Evolutionary conservation across 2,329 filamentous ascomycete species (phyloP).

Genomic region (Shiraia sp.): DNA sequence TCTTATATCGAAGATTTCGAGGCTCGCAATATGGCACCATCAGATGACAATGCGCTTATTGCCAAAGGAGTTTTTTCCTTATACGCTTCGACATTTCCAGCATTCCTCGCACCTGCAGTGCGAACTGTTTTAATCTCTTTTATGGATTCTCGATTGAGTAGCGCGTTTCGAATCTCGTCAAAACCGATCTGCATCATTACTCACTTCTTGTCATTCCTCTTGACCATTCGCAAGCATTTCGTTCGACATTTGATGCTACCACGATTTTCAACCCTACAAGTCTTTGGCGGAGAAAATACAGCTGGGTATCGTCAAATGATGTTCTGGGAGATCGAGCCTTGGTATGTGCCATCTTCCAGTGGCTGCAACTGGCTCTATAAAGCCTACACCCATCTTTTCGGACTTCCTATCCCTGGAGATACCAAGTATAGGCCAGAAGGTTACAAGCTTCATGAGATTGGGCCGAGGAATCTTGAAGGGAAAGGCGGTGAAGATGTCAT

Average conservation of each 20-base stretch:
- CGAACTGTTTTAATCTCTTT: constrained; percentile 6
- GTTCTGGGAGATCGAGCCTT: constrained; percentile 9
- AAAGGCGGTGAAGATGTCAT: constrained; percentile 9
- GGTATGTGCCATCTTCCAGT: constrained; percentile 7
- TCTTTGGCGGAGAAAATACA: constrained; percentile 7
- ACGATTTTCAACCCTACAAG: constrained; percentile 7
- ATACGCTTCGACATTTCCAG: constrained; percentile 9
- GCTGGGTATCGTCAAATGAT: constrained; percentile 4
- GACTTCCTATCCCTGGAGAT: constrained; percentile 5
- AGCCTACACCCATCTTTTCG: constrained; percentile 4
- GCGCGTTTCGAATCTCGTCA: constrained; percentile 4
- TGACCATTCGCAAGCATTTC: constrained; percentile 3
- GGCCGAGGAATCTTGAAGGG: constrained; percentile 8
- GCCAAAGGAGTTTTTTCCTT: constrained; percentile 9
- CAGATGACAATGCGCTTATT: constrained; percentile 9
- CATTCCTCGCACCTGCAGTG: constrained; percentile 8
- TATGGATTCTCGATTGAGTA: constrained; percentile 6
- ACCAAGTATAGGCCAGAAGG: constrained; percentile 7
- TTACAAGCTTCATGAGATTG: constrained; percentile 9
- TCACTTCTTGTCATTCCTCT: not conserved
- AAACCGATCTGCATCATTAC: not conserved
- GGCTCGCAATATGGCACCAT: constrained; percentile 7
- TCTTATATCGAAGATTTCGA: constrained; percentile 9
- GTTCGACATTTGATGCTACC: constrained; percentile 5
- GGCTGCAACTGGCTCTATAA: constrained; percentile 3